Conservation (phyloP, 2,329 filamentous ascomycete genomes). For the Penicillium sp. region DNA sequence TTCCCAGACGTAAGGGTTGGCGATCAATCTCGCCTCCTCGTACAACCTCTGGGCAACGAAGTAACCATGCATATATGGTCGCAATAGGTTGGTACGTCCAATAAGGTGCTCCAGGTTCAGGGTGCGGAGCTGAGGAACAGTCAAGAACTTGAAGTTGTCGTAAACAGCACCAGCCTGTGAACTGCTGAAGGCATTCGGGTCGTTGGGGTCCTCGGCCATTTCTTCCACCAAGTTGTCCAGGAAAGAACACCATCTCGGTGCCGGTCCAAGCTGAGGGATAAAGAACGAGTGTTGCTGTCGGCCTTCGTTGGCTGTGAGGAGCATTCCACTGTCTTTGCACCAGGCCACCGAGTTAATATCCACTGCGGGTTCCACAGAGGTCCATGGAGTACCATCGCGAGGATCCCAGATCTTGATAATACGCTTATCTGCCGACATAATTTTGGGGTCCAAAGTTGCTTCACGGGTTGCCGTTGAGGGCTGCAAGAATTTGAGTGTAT, state of each 20-base stretch:
- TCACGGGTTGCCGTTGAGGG: conserved; percentile 69
- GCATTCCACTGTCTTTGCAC: conserved; percentile 89
- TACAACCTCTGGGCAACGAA: conserved; percentile 95
- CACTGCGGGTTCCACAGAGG: conserved; percentile 88
- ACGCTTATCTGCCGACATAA: conserved; percentile 87
- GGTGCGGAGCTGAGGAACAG: conserved; percentile 76
- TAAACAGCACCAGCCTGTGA: conserved; percentile 70
- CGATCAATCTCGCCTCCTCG: conserved; percentile 89
- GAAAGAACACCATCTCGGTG: conserved; percentile 94
- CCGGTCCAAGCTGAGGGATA: conserved; percentile 87
- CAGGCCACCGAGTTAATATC: conserved; percentile 94
- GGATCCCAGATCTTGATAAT: conserved; percentile 98
- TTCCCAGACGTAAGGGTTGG: conserved; percentile 90
- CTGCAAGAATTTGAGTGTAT: conserved; percentile 70
- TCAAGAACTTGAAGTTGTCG: conserved; percentile 99
- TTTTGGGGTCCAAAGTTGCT: conserved; percentile 67
- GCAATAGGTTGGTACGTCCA: conserved; percentile 81
- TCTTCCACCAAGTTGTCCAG: conserved; percentile 97
- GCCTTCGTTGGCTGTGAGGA: conserved; percentile 95
- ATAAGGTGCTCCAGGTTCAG: conserved; percentile 86
- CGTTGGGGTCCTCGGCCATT: conserved; percentile 80
- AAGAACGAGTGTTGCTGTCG: conserved; percentile 94
- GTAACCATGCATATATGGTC: conserved; percentile 99
- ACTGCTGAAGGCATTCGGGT: conserved; percentile 55
- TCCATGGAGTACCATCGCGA: conserved; percentile 81